Base-by-base conservation (phyloP, 768 basidiomycete species). In the Russula sp. region DNA sequence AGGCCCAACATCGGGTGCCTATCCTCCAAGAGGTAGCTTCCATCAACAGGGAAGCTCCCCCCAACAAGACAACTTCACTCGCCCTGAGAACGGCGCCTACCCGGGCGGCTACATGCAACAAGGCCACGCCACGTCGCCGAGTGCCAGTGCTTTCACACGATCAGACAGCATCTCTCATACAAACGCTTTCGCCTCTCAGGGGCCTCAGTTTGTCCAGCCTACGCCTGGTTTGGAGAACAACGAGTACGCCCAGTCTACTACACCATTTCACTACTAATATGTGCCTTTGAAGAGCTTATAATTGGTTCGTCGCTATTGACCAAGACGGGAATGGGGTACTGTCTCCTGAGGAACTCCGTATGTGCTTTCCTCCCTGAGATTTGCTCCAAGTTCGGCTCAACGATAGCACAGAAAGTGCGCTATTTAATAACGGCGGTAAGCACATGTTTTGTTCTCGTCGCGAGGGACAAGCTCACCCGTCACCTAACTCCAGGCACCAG, bases 251-350 rank as follows among this genome's bases (percentile, higher is more conserved):
- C 29, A 9, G 29, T n/a, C 8, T 47, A 9, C 8, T 22, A 11
- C n/a, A 29, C 16, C 8, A 9, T 32, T 35, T 18, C 20, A 8
- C 13, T 3, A 2, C 22, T 38, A 34, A 56, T 3, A 9, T 9
- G 8, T 8, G 8, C 25, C 25, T 3, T 3, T 47, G 41, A 4
- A 63, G 61, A 20, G 32, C 25, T 25, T 42, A 25, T 38, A 4
- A n/a, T 3, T 63, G 45, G 61, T 63, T 63, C 42, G 6, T 53
- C 11, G 54, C 56, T 10, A 41, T 63, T 4, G 61, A 58, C 10
- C 61, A 63, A 36, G 51, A 63, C 3, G 45, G 39, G 4, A 47
- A 46, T 53, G 56, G 61, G 20, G 34, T 35, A 10, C 9, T 63
- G 14, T 58, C 61, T n/a, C 20, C 32, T 0, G 45, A 42, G 45